Evolutionary conservation across 2,329 filamentous ascomycete genomes (phyloP).

Genomic region (Rhexocercosporidium sp.): DNA sequence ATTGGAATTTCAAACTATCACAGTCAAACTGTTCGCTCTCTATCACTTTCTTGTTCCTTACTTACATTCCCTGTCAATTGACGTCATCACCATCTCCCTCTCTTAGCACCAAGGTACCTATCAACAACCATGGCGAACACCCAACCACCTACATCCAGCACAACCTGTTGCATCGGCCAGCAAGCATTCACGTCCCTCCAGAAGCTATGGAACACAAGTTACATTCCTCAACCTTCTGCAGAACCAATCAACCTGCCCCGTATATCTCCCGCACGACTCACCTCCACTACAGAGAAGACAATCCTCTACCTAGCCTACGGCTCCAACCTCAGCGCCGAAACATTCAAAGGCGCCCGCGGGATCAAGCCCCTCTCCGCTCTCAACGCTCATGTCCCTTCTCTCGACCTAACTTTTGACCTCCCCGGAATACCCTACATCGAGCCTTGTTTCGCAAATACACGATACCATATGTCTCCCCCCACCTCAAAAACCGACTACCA

Average conservation of each 20-base stretch:
- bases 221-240: neutral
- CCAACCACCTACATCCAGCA: neutral
- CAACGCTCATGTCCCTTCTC: conserved; percentile 79
- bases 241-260: conserved; percentile 14
- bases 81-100: neutral
- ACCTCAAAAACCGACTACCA: conserved; percentile 47
- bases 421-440: conserved; percentile 85
- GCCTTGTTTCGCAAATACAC: conserved; percentile 90
- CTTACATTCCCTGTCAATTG: neutral
- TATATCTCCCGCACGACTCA: conserved; percentile 26
- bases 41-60: neutral
- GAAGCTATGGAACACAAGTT: conserved; percentile 18
- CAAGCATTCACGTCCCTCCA: conserved; percentile 16
- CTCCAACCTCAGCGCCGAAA: conserved; percentile 82
- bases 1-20: neutral
- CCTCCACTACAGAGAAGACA: conserved; percentile 53
- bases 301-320: conserved; percentile 88
- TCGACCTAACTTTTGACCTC: conserved; percentile 83
- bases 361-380: conserved; percentile 82
- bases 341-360: conserved; percentile 77
- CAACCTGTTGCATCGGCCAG: neutral
- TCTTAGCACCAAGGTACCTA: neutral
- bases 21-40: neutral
- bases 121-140: conserved; percentile 14
- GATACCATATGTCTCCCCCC: conserved; percentile 50